Evolutionary conservation across 2,329 filamentous ascomycete genomes (phyloP).

Genomic region (Pseudocercospora eumusae): DNA sequence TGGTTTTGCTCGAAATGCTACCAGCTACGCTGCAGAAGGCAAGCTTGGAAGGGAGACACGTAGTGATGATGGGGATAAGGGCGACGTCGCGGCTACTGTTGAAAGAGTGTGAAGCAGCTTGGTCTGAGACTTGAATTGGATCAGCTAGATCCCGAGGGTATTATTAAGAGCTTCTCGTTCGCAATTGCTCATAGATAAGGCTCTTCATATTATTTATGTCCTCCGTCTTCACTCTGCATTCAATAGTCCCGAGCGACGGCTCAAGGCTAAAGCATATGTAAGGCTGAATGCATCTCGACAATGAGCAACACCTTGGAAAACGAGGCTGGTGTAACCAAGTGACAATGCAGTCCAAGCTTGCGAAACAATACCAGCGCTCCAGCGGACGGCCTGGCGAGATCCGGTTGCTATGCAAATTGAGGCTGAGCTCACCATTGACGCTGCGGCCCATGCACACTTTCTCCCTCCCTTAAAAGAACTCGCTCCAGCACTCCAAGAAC

Average conservation of each 20-base stretch:
- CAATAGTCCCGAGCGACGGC: not conserved
- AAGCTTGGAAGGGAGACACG: not conserved
- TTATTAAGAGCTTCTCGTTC: not conserved
- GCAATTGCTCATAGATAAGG: not conserved
- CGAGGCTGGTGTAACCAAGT: not conserved
- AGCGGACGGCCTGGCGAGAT: not conserved
- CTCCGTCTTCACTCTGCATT: not conserved
- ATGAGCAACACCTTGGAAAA: not conserved
- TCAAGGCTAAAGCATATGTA: not conserved
- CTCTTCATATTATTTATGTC: not conserved
- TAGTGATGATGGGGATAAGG: not conserved
- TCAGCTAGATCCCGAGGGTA: too few relatives aligned
- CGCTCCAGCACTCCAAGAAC: too few relatives aligned
- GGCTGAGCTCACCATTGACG: not conserved
- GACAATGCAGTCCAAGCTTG: not conserved
- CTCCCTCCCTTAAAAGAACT: not conserved
- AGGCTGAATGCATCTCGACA: not conserved
- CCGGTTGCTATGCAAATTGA: not conserved
- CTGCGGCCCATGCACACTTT: not conserved
- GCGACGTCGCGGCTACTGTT: not conserved
- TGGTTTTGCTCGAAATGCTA: conserved; percentile 30
- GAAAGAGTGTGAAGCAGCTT: not conserved
- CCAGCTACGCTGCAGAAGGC: not conserved
- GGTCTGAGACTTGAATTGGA: not conserved
- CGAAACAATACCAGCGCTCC: not conserved